These are phyloP conservation scores for Trametes versicolor DNA, from an alignment of 1,284 basidiomycete species.

Conservation along the genomic window DNA sequence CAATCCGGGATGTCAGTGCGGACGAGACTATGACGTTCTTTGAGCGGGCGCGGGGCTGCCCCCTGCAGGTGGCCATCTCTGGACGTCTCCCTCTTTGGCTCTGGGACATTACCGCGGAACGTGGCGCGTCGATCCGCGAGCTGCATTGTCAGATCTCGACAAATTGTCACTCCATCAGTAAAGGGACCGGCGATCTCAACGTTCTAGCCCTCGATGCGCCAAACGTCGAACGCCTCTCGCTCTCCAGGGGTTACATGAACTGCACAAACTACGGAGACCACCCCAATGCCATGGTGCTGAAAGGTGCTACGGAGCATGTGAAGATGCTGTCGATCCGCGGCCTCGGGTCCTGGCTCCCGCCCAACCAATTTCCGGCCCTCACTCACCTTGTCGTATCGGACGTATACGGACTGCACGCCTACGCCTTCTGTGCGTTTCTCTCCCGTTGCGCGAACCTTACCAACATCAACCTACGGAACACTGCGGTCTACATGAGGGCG, in stretches of 20 bases:
- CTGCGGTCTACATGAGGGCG: neutral
- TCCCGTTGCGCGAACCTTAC: neutral
- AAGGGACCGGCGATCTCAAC: neutral
- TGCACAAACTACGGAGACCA: neutral
- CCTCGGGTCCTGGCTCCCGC: neutral
- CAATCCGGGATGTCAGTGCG: neutral
- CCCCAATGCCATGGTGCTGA: neutral
- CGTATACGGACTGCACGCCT: neutral
- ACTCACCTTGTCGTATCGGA: neutral
- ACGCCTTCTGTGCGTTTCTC: neutral
- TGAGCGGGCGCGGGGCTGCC: neutral
- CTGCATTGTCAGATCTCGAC: slow-evolving; percentile 7
- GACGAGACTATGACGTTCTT: neutral
- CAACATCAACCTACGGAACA: neutral
- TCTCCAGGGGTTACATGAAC: neutral
- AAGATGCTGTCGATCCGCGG: neutral
- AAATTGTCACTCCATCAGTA: neutral
- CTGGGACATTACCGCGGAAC: neutral
- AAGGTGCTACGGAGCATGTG: neutral
- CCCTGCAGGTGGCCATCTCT: neutral
- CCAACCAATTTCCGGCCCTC: slow-evolving; percentile 3
- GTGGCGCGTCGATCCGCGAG: neutral
- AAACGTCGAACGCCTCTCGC: neutral
- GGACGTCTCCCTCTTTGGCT: neutral
- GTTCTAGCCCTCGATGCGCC: slow-evolving; percentile 4